These are phyloP conservation scores for Basidiobolus meristosporus DNA, from an alignment of 371 early-diverging fungal genomes.

Conservation along the genomic window DNA sequence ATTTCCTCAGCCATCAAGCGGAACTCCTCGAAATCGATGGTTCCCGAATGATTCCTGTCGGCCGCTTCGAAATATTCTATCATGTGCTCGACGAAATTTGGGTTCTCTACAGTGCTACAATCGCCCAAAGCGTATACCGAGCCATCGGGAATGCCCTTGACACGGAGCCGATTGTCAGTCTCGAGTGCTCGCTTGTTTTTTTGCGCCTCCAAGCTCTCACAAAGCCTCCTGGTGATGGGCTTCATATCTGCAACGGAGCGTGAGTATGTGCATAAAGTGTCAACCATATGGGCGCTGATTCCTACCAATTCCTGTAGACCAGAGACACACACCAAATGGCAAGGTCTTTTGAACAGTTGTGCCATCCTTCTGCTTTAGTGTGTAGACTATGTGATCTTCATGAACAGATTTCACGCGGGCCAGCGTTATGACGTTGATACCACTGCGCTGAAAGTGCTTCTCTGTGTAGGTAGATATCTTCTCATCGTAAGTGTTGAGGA, in stretches of 20 bases:
- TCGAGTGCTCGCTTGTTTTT: slow-evolving; percentile 37
- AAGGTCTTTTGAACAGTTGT: slow-evolving; percentile 13
- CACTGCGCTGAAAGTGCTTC: slow-evolving; percentile 45
- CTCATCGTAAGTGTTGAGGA: slow-evolving; percentile 64
- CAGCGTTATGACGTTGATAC: slow-evolving; percentile 50
- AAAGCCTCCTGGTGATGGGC: slow-evolving; percentile 30
- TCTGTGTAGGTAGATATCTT: slow-evolving; percentile 30
- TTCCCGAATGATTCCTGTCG: slow-evolving; percentile 27
- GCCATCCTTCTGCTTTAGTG: slow-evolving; percentile 16
- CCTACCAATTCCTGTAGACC: slow-evolving; percentile 70
- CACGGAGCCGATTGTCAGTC: slow-evolving; percentile 50
- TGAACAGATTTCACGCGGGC: slow-evolving; percentile 46
- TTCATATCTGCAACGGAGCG: slow-evolving; percentile 20
- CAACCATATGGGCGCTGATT: slow-evolving; percentile 3
- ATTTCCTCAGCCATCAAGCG: slow-evolving; percentile 13
- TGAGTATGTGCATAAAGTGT: not conserved
- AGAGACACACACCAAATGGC: slow-evolving; percentile 56
- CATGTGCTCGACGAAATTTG: slow-evolving; percentile 30
- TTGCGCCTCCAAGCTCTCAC: slow-evolving; percentile 24
- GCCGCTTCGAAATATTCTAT: slow-evolving; percentile 23
- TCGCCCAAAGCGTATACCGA: slow-evolving; percentile 74
- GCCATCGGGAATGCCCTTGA: slow-evolving; percentile 33
- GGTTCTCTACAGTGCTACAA: slow-evolving; percentile 61
- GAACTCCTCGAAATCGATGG: slow-evolving; percentile 26
- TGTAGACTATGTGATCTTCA: slow-evolving; percentile 19